A percentile compares a stretch with the other conserved stretches of the same genome.
Evolutionary conservation across 768 basidiomycete genomes (phyloP).

Genomic region (Pulveroboletus ravenelii): DNA sequence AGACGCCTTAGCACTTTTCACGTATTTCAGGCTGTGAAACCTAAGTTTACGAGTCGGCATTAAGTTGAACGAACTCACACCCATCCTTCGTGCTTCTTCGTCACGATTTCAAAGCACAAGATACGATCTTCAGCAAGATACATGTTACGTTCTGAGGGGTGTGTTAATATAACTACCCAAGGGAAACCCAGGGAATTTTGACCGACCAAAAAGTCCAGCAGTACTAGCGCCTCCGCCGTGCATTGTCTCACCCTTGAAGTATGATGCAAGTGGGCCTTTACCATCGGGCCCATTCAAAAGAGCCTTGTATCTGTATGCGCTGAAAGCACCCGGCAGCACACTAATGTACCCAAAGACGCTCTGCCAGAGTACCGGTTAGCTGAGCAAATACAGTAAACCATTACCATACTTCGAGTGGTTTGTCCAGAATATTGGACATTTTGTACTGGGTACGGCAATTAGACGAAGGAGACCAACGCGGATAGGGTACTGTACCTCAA

Average conservation of each 20-base stretch:
- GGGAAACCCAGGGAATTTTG: background rate
- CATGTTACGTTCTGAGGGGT: conserved; percentile 69
- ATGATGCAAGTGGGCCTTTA: conserved; percentile 84
- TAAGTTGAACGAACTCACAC: conserved; percentile 43
- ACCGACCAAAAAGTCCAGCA: conserved; percentile 63
- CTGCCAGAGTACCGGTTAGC: conserved; percentile 26
- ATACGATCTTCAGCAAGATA: conserved; percentile 90
- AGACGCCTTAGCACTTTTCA: conserved; percentile 89
- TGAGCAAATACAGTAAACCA: background rate
- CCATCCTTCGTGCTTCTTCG: conserved; percentile 82
- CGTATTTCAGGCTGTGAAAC: conserved; percentile 64
- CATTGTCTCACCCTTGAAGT: conserved; percentile 92
- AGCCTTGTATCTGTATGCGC: conserved; percentile 86
- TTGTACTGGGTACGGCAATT: conserved; percentile 56
- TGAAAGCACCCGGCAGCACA: conserved; percentile 89
- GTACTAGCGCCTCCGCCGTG: conserved; percentile 54
- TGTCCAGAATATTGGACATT: conserved; percentile 94
- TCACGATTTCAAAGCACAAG: conserved; percentile 89
- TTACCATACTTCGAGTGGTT: conserved; percentile 78
- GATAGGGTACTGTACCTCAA: conserved; percentile 49
- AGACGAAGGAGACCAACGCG: background rate
- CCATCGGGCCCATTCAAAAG: conserved; percentile 83
- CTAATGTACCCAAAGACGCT: conserved; percentile 85
- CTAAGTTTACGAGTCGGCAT: background rate
- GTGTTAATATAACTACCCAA: background rate